phyloP scores from a whole-genome alignment of 225 moss, liverwort and hornwort species.

The Pleurozium schreberi region DNA sequence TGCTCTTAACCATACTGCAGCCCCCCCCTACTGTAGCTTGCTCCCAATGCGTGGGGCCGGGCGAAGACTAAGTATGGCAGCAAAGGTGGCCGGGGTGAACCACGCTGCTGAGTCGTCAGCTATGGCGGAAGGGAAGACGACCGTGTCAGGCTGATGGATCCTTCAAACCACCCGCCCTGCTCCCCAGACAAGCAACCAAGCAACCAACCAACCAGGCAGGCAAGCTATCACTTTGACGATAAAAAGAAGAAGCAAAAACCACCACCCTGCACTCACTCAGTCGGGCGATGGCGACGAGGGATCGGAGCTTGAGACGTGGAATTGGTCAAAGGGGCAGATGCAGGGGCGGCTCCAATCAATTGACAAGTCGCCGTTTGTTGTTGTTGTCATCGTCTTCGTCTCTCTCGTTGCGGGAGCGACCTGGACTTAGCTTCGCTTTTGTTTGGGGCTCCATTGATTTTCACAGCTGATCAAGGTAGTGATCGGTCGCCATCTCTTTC shows the following conservation, averaged over 20 bases:
- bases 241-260: background rate
- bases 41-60: slow-evolving; percentile 1
- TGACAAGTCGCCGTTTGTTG: background rate
- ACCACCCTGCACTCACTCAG: background rate
- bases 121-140: slow-evolving; percentile 1
- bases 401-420: background rate
- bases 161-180: background rate
- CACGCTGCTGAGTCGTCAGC: slow-evolving; percentile 1
- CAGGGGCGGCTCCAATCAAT: background rate
- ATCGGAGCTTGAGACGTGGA: background rate
- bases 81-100: background rate
- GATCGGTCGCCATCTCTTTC: background rate
- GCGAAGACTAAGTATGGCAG: background rate
- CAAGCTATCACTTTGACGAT: background rate
- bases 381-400: background rate
- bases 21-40: background rate
- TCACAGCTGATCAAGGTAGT: background rate
- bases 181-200: background rate
- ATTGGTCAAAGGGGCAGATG: background rate
- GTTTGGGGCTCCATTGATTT: background rate
- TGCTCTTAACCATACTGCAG: slow-evolving; percentile 23
- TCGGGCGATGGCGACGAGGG: background rate
- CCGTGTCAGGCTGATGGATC: background rate
- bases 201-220: too few relatives aligned
- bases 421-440: background rate